These are phyloP conservation scores for Oenanthe sinensis DNA, from an alignment of 129 eudicot species.

Conservation along the genomic window DNA sequence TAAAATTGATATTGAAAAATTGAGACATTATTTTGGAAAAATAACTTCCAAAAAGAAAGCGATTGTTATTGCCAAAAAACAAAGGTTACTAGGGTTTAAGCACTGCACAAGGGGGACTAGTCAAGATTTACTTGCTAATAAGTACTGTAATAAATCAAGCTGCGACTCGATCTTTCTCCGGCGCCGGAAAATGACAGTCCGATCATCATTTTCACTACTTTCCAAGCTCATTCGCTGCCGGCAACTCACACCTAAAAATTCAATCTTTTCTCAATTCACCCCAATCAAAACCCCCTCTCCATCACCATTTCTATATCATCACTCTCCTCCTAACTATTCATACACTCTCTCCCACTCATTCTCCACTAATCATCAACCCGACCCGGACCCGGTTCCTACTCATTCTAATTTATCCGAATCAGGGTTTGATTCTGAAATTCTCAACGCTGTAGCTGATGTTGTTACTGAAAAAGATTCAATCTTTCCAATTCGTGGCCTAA, in stretches of 20 bases:
- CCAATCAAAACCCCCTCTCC: not conserved
- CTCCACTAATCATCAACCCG: conserved; percentile 18
- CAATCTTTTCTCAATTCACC: not conserved
- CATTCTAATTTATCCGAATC: not conserved
- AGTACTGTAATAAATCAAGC: not conserved
- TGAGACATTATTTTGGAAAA: too few relatives aligned
- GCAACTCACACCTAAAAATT: conserved; percentile 3
- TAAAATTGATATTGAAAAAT: too few relatives aligned
- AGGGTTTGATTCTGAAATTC: conserved; percentile 8
- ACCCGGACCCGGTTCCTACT: not conserved
- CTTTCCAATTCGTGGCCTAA: conserved; percentile 55
- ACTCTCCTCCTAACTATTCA: not conserved
- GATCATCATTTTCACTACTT: conserved; percentile 11
- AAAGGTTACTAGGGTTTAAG: too few relatives aligned
- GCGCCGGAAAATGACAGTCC: not conserved
- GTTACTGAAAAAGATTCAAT: conserved; percentile 30
- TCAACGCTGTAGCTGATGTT: not conserved
- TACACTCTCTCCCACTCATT: conserved; percentile 21
- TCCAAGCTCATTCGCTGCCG: conserved; percentile 3
- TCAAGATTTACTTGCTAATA: too few relatives aligned
- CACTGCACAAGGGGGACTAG: too few relatives aligned
- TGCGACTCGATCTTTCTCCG: not conserved
- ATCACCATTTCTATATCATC: not conserved
- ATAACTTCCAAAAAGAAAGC: too few relatives aligned
- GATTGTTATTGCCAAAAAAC: too few relatives aligned